phyloP scores from a whole-genome alignment of 2,329 filamentous ascomycete genomes.

The Penicillium sp. region DNA sequence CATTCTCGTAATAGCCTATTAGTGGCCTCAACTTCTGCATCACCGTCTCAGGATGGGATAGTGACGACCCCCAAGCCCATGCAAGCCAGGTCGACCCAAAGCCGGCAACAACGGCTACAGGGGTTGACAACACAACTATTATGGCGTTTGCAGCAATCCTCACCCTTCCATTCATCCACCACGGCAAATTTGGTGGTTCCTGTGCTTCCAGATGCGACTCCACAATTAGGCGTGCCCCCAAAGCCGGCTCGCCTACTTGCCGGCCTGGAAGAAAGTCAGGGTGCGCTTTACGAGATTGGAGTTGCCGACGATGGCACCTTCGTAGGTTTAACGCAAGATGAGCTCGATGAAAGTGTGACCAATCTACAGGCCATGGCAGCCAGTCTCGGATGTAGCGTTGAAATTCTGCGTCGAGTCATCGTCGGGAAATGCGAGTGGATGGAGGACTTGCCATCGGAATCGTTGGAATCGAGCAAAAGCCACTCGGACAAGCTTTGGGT shows the following conservation, averaged over 20 bases:
- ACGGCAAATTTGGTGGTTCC: conserved; percentile 74
- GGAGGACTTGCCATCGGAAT: conserved; percentile 26
- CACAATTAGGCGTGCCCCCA: conserved; percentile 57
- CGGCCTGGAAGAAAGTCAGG: conserved; percentile 87
- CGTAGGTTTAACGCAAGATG: conserved; percentile 82
- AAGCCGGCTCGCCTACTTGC: conserved; percentile 60
- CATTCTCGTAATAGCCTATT: conserved; percentile 39
- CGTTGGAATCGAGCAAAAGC: conserved; percentile 26
- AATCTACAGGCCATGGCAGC: conserved; percentile 90
- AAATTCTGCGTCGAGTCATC: conserved; percentile 75
- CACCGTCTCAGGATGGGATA: conserved; percentile 32
- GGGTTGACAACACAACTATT: conserved; percentile 92
- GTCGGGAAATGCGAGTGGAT: conserved; percentile 76
- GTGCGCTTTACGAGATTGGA: conserved; percentile 93
- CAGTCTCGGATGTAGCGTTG: conserved; percentile 81
- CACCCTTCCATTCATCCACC: conserved; percentile 81
- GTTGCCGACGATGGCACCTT: conserved; percentile 93
- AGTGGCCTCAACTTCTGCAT: conserved; percentile 20
- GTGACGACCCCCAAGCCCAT: conserved; percentile 31
- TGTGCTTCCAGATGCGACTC: conserved; percentile 64
- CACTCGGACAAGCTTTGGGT: conserved; percentile 70
- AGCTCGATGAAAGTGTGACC: conserved; percentile 85
- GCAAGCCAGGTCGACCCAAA: conserved; percentile 60
- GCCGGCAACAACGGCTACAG: conserved; percentile 79
- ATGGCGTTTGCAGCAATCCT: conserved; percentile 94